These are phyloP conservation scores for Lavandula angustifolia DNA, from an alignment of 257 asterid genomes.

Conservation along the genomic window DNA sequence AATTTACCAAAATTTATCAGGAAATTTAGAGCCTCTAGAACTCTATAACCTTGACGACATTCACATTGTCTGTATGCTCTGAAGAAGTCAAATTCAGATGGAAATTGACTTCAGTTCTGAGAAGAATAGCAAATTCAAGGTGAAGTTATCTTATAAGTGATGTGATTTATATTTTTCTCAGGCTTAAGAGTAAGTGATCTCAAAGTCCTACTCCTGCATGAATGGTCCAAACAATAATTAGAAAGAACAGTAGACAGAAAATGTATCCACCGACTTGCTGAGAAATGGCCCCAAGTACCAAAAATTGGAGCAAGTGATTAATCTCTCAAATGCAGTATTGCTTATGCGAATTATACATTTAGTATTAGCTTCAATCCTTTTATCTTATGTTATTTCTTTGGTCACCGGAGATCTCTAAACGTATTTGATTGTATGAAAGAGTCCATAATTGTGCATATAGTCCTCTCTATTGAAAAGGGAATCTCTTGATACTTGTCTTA, in stretches of 20 bases:
- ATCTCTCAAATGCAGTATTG: neutral
- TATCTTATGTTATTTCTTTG: constrained; percentile 10
- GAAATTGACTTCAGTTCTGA: neutral
- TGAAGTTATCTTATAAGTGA: neutral
- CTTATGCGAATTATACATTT: neutral
- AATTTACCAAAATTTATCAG: neutral
- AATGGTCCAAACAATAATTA: constrained; percentile 1
- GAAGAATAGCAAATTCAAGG: neutral
- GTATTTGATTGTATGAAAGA: neutral
- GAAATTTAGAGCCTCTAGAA: neutral
- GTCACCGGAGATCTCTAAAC: neutral
- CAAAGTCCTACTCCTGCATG: too few species aligned
- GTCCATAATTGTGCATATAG: neutral
- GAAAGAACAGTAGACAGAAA: neutral
- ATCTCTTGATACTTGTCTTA: constrained; percentile 11
- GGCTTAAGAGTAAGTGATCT: neutral
- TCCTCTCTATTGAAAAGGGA: neutral
- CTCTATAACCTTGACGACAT: neutral
- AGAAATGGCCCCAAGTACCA: neutral
- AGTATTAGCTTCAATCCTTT: neutral
- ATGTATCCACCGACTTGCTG: too few species aligned
- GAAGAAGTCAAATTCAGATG: neutral
- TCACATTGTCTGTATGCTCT: neutral
- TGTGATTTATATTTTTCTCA: neutral
- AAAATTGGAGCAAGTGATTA: constrained; percentile 1